A percentile compares a stretch with the other conserved stretches of the same genome.
Conservation (phyloP, 2,329 filamentous ascomycete species). For the Monosporascus sp. region DNA sequence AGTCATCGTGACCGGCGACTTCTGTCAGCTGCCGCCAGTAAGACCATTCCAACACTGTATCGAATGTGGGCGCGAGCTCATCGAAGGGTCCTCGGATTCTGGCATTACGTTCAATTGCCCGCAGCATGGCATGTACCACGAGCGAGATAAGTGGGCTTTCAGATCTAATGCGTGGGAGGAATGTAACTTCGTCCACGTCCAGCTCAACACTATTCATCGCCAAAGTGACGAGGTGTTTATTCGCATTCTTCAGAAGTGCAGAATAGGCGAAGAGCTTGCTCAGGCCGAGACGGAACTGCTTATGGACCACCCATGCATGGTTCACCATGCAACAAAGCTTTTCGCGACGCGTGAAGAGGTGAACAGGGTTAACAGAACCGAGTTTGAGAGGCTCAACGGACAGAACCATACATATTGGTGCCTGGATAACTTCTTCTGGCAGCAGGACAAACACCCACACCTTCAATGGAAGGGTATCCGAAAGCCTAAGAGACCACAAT, state of each 20-base stretch:
- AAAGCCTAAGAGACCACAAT: conserved; percentile 8
- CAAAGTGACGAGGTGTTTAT: conserved; percentile 52
- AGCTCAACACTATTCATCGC: conserved; percentile 51
- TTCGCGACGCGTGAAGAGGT: conserved; percentile 38
- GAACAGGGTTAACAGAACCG: conserved; percentile 26
- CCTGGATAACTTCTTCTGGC: conserved; percentile 38
- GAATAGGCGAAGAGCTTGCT: conserved; percentile 38
- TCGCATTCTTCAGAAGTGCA: conserved; percentile 48
- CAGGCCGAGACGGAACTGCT: conserved; percentile 34
- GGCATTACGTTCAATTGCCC: conserved; percentile 26
- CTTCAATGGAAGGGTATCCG: conserved; percentile 19
- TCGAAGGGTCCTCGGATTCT: conserved; percentile 6
- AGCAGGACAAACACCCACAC: conserved; percentile 18
- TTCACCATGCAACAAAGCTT: conserved; percentile 38
- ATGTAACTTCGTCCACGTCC: conserved; percentile 47
- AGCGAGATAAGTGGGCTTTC: conserved; percentile 58
- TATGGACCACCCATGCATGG: conserved; percentile 38
- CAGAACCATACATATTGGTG: conserved; percentile 25
- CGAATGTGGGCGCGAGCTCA: conserved; percentile 33
- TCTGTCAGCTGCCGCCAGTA: conserved; percentile 56
- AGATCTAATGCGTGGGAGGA: conserved; percentile 48
- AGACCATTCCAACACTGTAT: conserved; percentile 50
- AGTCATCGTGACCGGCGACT: conserved; percentile 54
- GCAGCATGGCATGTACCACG: conserved; percentile 32
- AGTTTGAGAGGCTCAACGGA: conserved; percentile 28